Evolutionary conservation across 805 yeast genomes (phyloP).

Genomic region (Helenozyma baotianmanensis): DNA sequence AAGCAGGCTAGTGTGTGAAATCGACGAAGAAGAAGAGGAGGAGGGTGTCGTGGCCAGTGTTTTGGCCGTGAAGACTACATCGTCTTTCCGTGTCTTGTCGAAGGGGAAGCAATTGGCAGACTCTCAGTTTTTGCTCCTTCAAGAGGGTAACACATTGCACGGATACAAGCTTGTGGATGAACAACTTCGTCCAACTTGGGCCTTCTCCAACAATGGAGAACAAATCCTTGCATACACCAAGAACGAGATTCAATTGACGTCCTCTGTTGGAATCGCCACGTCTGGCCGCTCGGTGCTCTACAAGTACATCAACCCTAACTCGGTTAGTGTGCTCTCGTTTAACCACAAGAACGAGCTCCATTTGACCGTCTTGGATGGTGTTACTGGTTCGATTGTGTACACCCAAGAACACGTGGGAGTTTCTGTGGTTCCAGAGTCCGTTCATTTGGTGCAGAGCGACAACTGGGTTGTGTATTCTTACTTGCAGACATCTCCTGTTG

Average conservation of each 20-base stretch:
- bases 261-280: constrained; percentile 64
- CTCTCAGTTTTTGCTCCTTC: constrained; percentile 14
- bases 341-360: constrained; percentile 11
- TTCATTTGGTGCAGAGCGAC: constrained; percentile 67
- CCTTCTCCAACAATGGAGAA: constrained; percentile 17
- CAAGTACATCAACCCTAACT: constrained; percentile 76
- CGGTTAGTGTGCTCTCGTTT: constrained; percentile 49
- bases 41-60: constrained; percentile 3
- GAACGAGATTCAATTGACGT: constrained; percentile 20
- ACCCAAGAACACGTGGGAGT: constrained; percentile 37
- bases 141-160: constrained; percentile 10
- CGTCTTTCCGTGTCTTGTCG: constrained; percentile 2
- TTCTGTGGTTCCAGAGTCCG: constrained; percentile 32
- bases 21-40: neutral
- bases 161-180: constrained; percentile 19
- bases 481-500: constrained; percentile 45
- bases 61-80: constrained; percentile 9
- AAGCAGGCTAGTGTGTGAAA: too few species aligned
- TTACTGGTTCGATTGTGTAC: constrained; percentile 60
- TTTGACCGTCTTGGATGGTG: constrained; percentile 54
- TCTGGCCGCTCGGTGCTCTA: constrained; percentile 72
- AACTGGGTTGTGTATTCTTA: constrained; percentile 76
- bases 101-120: neutral
- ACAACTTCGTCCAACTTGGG: constrained; percentile 26
- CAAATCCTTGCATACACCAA: constrained; percentile 17